phyloP scores from a whole-genome alignment of 1,139 yeast genomes.

The Blastobotrys aristatus region DNA sequence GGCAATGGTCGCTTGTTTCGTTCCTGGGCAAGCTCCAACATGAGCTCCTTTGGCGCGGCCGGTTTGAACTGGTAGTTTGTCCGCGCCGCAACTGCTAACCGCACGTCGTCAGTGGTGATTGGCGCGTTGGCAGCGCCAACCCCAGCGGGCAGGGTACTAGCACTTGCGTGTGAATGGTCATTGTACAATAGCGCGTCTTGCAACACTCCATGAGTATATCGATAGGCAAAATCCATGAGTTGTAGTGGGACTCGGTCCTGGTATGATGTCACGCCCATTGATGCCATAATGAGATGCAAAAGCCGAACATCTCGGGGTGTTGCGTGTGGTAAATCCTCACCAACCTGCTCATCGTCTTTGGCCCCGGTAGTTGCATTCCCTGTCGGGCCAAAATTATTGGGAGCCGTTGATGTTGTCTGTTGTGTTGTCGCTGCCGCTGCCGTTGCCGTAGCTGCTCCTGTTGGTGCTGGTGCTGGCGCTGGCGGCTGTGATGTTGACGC shows the following conservation, averaged over 20 bases:
- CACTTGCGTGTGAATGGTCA: constrained; percentile 53
- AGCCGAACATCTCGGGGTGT: constrained; percentile 87
- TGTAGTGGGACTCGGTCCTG: constrained; percentile 95
- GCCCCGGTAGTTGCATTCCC: neutral
- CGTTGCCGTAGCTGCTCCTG: neutral
- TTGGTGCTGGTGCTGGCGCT: neutral
- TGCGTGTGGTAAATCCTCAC: constrained; percentile 25
- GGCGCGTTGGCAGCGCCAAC: constrained; percentile 43
- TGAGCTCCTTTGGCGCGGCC: constrained; percentile 86
- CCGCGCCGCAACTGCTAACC: constrained; percentile 89
- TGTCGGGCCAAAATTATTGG: neutral
- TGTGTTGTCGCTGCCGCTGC: neutral
- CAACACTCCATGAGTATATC: constrained; percentile 79
- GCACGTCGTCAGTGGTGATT: constrained; percentile 79
- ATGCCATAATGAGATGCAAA: constrained; percentile 82
- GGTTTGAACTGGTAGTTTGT: constrained; percentile 95
- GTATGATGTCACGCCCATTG: constrained; percentile 87
- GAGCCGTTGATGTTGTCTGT: neutral
- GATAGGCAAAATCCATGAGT: constrained; percentile 91
- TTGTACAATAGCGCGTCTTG: constrained; percentile 85
- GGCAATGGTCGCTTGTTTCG: constrained; percentile 87
- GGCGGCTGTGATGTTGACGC: neutral
- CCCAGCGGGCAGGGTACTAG: constrained; percentile 36
- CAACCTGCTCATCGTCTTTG: constrained; percentile 7
- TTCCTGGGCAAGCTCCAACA: constrained; percentile 87